Percentiles rank a stretch among this genome's conserved stretches.
phyloP scores from a whole-genome alignment of 2,329 filamentous ascomycete genomes.

The Scedosporium minutisporum region DNA sequence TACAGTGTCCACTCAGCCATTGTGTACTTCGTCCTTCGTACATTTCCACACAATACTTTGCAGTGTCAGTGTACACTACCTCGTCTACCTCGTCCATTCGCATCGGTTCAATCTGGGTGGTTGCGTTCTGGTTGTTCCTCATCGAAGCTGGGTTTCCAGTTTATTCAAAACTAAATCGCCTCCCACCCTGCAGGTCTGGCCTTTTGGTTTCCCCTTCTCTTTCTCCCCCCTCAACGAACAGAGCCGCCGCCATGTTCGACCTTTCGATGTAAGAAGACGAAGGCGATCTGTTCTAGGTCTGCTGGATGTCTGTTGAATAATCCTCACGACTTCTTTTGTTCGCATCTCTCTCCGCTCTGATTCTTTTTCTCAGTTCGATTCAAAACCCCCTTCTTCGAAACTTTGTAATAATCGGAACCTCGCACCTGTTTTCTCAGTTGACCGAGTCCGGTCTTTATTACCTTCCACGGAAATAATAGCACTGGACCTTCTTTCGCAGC shows the following conservation, averaged over 20 bases:
- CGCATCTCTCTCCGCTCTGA: background rate
- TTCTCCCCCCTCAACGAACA: conserved; percentile 3
- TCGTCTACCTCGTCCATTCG: background rate
- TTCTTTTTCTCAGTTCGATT: background rate
- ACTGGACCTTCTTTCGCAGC: conserved; percentile 4
- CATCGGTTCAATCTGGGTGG: background rate
- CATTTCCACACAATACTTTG: background rate
- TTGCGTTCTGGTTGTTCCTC: background rate
- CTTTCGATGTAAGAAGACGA: conserved; percentile 6
- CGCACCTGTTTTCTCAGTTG: background rate
- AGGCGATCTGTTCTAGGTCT: conserved; percentile 8
- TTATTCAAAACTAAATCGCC: conserved; percentile 7
- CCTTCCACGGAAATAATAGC: background rate
- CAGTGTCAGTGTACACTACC: too few relatives aligned
- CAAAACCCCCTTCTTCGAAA: background rate
- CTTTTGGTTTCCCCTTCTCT: background rate
- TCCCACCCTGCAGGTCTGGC: background rate
- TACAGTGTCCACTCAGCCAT: background rate
- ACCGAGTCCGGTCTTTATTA: background rate
- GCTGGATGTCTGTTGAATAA: conserved; percentile 7
- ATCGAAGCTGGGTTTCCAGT: background rate
- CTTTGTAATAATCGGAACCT: conserved; percentile 5
- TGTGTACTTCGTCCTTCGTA: background rate
- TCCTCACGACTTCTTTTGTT: conserved; percentile 3
- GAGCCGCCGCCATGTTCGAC: conserved; percentile 5